These are phyloP conservation scores for Rutstroemia sydowiana DNA, from an alignment of 2,329 filamentous ascomycete species.

Conservation along the genomic window DNA sequence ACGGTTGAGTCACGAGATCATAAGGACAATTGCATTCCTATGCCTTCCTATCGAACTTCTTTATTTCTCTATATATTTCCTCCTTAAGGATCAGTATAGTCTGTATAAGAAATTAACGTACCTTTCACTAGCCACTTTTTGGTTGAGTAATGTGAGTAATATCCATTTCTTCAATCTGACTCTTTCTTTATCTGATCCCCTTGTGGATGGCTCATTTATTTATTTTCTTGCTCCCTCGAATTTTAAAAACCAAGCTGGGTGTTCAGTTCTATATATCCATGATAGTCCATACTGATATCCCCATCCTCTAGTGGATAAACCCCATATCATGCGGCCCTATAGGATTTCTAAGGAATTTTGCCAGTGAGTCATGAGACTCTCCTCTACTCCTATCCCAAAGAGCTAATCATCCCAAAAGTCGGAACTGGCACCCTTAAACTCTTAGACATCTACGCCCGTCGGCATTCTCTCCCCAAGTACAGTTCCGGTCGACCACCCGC, in stretches of 20 bases:
- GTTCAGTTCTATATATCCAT: too few relatives aligned
- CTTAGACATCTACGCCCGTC: conserved; percentile 34
- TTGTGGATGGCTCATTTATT: too few relatives aligned
- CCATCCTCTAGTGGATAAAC: conserved; percentile 14
- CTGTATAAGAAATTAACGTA: conserved; percentile 22
- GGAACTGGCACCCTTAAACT: conserved; percentile 35
- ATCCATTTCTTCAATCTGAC: too few relatives aligned
- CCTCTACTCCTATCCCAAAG: neutral
- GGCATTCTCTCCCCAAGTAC: conserved; percentile 26
- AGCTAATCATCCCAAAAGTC: conserved; percentile 18
- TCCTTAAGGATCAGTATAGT: conserved; percentile 19
- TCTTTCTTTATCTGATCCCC: too few relatives aligned
- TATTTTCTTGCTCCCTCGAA: too few relatives aligned
- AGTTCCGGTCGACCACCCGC: conserved; percentile 18
- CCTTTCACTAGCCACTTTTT: conserved; percentile 22
- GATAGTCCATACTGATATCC: too few relatives aligned
- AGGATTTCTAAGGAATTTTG: conserved; percentile 30
- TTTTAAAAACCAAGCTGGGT: too few relatives aligned
- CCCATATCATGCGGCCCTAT: conserved; percentile 29
- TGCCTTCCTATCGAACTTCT: conserved; percentile 26
- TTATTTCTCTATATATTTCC: conserved; percentile 30
- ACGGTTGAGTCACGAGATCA: conserved; percentile 23
- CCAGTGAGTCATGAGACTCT: conserved; percentile 21
- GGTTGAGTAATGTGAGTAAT: conserved; percentile 16
- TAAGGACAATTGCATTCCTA: conserved; percentile 22